Evolutionary conservation across 2,329 filamentous ascomycete species (phyloP), one percentile per base, ranked within the genome.

Genomic region (Aspergillus jensenii): DNA sequence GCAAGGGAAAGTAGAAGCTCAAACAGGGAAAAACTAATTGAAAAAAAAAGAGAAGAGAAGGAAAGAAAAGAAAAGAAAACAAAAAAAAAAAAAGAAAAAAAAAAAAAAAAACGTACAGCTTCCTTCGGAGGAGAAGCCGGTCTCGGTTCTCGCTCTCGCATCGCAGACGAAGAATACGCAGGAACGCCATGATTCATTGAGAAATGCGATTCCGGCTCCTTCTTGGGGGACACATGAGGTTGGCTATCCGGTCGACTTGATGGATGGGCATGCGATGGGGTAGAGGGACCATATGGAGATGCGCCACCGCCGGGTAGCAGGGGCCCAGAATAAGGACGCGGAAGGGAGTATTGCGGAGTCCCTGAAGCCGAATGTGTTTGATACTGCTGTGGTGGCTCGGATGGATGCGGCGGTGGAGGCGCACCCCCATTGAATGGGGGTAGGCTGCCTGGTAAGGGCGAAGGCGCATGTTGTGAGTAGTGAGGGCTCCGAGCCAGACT

Each of bases 261-360:
- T 12, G 77, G 76, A 65, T 79, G 78, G 27, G 76, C 73, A 61
- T 80, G 78, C 8, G 74, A 70, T 3, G 75, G 63, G 25, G 71
- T 69, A 25, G 69, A 65, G 52, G 70, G 67, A 51, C 70, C 67
- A 62, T 78, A 78, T 46, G 74, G 66, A 48, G 75, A 68, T 58
- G 75, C 64, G 59, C 70, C 68, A 56, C 72, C 72, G 52, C 71
- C 67, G 25, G 75, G 56, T 61, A 77, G 60, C 53, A 74, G 60
- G 44, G 76, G 65, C 47, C 65, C 66, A 21, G 71, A 63, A 55
- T 75, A 75, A 33, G 74, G 71, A 49, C 70, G 71, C 14, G 73
- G 70, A 41, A 74, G 62, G 25, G 71, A 62, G 41, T 72, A 72
- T 43, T 69, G 69, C 19, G 73, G 67, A 56, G 68, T 62, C 14